Evolutionary conservation across 768 basidiomycete genomes (phyloP).

Genomic region (Amanita pallidorosea): DNA sequence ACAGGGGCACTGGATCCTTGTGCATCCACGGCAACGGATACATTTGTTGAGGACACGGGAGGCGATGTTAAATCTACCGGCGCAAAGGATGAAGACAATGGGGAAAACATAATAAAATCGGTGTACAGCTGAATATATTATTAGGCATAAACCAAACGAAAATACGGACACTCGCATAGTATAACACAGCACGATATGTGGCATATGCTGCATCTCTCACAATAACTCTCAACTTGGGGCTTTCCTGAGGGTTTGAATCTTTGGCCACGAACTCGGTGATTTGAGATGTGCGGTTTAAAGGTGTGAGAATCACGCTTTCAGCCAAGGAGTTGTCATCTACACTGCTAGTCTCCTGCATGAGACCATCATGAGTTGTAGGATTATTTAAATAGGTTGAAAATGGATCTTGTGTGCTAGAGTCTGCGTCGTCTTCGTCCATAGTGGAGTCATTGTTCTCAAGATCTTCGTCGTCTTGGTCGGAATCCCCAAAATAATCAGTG

Average conservation of each 20-base stretch:
- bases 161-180: conserved; percentile 46
- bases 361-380: not conserved
- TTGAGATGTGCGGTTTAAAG: not conserved
- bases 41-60: conserved; percentile 13
- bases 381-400: not conserved
- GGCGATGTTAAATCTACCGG: conserved; percentile 17
- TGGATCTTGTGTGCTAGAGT: not conserved
- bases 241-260: not conserved
- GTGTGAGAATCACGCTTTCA: not conserved
- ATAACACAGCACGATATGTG: conserved; percentile 42
- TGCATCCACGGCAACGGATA: conserved; percentile 20
- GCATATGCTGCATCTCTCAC: conserved; percentile 42
- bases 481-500: conserved; percentile 42
- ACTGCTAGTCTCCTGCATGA: not conserved
- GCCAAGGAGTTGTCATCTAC: not conserved
- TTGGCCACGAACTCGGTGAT: not conserved
- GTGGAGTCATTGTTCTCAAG: conserved; percentile 4
- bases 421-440: conserved; percentile 2
- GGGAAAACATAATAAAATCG: conserved; percentile 75
- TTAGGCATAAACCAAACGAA: not conserved
- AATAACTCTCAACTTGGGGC: conserved; percentile 19
- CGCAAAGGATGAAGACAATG: conserved; percentile 62
- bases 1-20: conserved; percentile 14
- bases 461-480: conserved; percentile 30
- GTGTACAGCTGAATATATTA: conserved; percentile 60